phyloP scores from a whole-genome alignment of 352 stramenopile genomes.

The Elongisporangium anandrum region DNA sequence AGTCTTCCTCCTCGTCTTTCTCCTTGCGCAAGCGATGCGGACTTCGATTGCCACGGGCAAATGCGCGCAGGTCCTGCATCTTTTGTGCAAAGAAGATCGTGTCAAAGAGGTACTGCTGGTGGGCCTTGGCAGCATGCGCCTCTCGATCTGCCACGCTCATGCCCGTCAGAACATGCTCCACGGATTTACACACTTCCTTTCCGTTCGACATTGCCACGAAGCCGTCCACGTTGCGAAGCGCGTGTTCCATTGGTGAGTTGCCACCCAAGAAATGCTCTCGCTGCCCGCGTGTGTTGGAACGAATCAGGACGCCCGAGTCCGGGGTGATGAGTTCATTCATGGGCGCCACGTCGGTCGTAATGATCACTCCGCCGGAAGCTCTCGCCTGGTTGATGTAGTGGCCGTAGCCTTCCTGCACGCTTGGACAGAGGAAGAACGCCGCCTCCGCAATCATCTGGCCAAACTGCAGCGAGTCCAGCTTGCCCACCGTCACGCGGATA shows the following conservation, averaged over 20 bases:
- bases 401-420: conserved; percentile 48
- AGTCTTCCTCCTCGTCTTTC: neutral
- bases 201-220: conserved; percentile 36
- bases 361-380: conserved; percentile 32
- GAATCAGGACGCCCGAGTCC: conserved; percentile 34
- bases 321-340: conserved; percentile 61
- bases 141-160: conserved; percentile 27
- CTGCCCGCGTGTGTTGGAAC: conserved; percentile 11
- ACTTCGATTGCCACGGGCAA: conserved; percentile 16
- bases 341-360: conserved; percentile 45
- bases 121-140: conserved; percentile 21
- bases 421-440: conserved; percentile 46
- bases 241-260: conserved; percentile 20
- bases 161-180: conserved; percentile 28
- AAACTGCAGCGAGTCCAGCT: conserved; percentile 28
- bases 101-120: conserved; percentile 61
- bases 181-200: conserved; percentile 32
- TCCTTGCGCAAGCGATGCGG: neutral
- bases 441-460: conserved; percentile 33
- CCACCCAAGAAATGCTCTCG: conserved; percentile 32
- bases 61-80: conserved; percentile 43
- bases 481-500: conserved; percentile 22
- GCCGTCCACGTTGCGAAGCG: conserved; percentile 25
- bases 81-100: conserved; percentile 55
- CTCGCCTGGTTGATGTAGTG: conserved; percentile 68